Conservation (phyloP, 805 yeast genomes). For the Lipomyces anomalus region DNA sequence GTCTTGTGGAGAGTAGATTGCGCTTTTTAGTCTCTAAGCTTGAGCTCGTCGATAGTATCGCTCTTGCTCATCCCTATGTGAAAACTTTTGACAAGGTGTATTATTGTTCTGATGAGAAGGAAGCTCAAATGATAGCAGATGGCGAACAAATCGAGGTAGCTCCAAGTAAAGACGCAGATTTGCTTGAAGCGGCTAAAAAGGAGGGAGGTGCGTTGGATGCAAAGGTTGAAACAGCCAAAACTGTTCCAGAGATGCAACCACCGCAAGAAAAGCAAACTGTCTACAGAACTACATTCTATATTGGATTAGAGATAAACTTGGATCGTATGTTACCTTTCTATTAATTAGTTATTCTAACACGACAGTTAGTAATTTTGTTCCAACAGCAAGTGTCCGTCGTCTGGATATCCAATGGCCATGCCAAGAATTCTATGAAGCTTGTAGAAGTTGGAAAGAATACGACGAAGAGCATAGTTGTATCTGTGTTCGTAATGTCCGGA, state of each 20-base stretch:
- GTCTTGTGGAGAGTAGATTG: slow-evolving; percentile 83
- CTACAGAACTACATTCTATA: slow-evolving; percentile 67
- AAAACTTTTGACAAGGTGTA: slow-evolving; percentile 62
- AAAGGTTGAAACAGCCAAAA: slow-evolving; percentile 26
- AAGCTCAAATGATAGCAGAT: slow-evolving; percentile 50
- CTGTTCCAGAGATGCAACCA: slow-evolving; percentile 20
- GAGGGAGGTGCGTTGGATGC: slow-evolving; percentile 27
- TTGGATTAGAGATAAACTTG: slow-evolving; percentile 61
- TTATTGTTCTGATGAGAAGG: slow-evolving; percentile 46
- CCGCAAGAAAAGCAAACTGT: slow-evolving; percentile 33
- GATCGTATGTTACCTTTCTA: slow-evolving; percentile 28
- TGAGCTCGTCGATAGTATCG: slow-evolving; percentile 69
- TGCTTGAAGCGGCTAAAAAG: slow-evolving; percentile 13
- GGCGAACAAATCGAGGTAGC: slow-evolving; percentile 46
- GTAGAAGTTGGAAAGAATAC: slow-evolving; percentile 67
- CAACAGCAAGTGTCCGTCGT: slow-evolving; percentile 25
- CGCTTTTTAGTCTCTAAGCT: slow-evolving; percentile 77
- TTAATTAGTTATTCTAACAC: not conserved
- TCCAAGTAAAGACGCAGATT: slow-evolving; percentile 26
- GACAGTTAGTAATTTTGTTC: not conserved
- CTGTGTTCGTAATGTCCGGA: slow-evolving; percentile 64
- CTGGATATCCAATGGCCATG: slow-evolving; percentile 87
- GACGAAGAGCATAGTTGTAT: slow-evolving; percentile 56
- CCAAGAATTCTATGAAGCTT: slow-evolving; percentile 74
- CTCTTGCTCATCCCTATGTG: slow-evolving; percentile 83